A percentile compares a stretch with the other conserved stretches of the same genome.
These are phyloP conservation scores for Parietaria judaica DNA, from an alignment of 306 rosid species.

Conservation along the genomic window DNA sequence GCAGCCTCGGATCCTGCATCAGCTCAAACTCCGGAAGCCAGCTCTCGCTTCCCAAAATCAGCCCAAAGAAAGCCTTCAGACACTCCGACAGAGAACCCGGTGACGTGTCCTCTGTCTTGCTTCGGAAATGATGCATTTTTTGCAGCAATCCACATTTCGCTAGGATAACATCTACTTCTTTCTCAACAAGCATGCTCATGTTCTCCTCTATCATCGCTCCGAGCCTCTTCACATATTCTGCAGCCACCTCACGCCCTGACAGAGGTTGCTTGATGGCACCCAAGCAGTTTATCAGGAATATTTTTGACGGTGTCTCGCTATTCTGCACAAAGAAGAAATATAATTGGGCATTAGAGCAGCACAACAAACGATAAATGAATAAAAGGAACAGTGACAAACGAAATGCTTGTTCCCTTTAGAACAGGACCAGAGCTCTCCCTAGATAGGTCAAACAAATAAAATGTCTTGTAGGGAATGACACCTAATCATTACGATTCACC, in stretches of 20 bases:
- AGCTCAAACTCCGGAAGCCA: conserved; percentile 89
- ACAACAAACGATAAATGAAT: background rate
- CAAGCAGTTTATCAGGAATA: conserved; percentile 86
- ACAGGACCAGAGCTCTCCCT: too few relatives aligned
- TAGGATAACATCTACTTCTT: conserved; percentile 68
- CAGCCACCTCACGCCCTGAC: conserved; percentile 63
- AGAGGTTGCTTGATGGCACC: conserved; percentile 83
- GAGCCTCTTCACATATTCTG: conserved; percentile 67
- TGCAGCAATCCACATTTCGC: conserved; percentile 61
- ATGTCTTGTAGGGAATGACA: too few relatives aligned
- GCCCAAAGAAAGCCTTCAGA: conserved; percentile 74
- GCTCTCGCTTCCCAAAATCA: conserved; percentile 80
- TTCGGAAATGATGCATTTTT: conserved; percentile 56
- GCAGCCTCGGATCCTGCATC: conserved; percentile 86
- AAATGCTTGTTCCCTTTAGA: too few relatives aligned
- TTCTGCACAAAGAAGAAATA: conserved; percentile 45
- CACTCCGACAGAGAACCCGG: conserved; percentile 62
- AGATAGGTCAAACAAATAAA: too few relatives aligned
- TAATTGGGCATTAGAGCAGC: conserved; percentile 5
- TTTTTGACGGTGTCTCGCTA: conserved; percentile 79
- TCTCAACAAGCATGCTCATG: conserved; percentile 56
- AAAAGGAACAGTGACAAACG: too few relatives aligned
- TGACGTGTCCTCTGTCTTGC: conserved; percentile 60
- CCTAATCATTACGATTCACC: too few relatives aligned
- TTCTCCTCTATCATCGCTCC: conserved; percentile 69